Evolutionary conservation across 345 rosid species (phyloP).

Genomic region (Ceriops zippeliana): DNA sequence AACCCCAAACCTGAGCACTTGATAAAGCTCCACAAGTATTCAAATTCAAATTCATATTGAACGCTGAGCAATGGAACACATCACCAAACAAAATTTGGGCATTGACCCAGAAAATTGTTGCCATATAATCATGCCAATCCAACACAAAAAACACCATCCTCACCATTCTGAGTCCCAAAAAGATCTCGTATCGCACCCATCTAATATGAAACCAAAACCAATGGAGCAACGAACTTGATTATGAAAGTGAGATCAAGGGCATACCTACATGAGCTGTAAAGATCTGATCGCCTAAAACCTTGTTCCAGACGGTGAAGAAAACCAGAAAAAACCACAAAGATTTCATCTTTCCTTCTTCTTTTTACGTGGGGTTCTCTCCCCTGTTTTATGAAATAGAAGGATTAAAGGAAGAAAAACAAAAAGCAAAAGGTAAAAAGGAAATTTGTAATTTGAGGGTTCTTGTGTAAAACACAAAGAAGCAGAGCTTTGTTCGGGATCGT

Average conservation of each 20-base stretch:
- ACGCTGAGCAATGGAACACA: too few relatives aligned
- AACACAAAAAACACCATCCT: too few relatives aligned
- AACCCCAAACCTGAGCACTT: too few relatives aligned
- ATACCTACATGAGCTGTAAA: constrained; percentile 64
- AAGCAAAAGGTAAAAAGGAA: neutral
- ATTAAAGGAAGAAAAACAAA: too few relatives aligned
- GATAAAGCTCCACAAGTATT: too few relatives aligned
- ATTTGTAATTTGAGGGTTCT: neutral
- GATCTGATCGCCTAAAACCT: constrained; percentile 58
- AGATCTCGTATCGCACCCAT: too few relatives aligned
- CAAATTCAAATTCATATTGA: too few relatives aligned
- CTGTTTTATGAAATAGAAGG: neutral
- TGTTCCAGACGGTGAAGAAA: constrained; percentile 20
- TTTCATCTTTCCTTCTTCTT: constrained; percentile 10
- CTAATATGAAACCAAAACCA: neutral
- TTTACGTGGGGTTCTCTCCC: neutral
- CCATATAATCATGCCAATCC: too few relatives aligned
- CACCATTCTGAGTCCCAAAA: too few relatives aligned
- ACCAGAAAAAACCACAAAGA: constrained; percentile 25
- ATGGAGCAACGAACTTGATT: neutral
- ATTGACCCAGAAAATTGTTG: too few relatives aligned
- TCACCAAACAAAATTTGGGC: too few relatives aligned
- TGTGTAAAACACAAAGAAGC: neutral
- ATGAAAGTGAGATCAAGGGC: neutral
- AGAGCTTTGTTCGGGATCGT: too few relatives aligned